Evolutionary conservation across 2,329 filamentous ascomycete genomes (phyloP).

Genomic region (Sporothrix dimorphospora): DNA sequence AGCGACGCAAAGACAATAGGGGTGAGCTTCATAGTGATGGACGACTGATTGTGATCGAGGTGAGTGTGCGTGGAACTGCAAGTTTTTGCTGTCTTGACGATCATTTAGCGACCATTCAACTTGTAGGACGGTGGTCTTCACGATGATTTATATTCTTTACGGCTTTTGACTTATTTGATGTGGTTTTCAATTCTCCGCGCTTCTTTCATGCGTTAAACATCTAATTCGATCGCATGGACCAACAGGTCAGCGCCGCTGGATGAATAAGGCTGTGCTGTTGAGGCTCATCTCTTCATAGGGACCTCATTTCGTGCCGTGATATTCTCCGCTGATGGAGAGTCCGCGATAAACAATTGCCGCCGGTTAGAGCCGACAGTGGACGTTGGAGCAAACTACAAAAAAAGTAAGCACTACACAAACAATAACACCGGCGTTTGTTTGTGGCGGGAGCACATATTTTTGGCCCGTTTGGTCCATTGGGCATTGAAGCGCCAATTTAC

Average conservation of each 20-base stretch:
- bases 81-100: neutral
- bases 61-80: too few relatives aligned
- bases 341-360: neutral
- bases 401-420: neutral
- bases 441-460: neutral
- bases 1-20: neutral
- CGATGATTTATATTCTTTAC: neutral
- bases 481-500: neutral
- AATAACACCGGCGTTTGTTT: neutral
- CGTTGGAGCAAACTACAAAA: neutral
- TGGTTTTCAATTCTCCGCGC: too few relatives aligned
- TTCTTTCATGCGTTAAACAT: neutral
- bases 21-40: neutral
- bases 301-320: neutral
- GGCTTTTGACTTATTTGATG: neutral
- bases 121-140: neutral
- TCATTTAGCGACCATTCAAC: neutral
- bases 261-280: neutral
- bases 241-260: neutral
- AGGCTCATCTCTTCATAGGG: neutral
- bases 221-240: neutral
- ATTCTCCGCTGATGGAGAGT: neutral
- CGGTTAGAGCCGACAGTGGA: neutral
- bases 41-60: neutral
- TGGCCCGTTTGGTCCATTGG: neutral